Base-by-base conservation (phyloP, 2,329 filamentous ascomycete genomes). In the Phialemoniopsis sp. region DNA sequence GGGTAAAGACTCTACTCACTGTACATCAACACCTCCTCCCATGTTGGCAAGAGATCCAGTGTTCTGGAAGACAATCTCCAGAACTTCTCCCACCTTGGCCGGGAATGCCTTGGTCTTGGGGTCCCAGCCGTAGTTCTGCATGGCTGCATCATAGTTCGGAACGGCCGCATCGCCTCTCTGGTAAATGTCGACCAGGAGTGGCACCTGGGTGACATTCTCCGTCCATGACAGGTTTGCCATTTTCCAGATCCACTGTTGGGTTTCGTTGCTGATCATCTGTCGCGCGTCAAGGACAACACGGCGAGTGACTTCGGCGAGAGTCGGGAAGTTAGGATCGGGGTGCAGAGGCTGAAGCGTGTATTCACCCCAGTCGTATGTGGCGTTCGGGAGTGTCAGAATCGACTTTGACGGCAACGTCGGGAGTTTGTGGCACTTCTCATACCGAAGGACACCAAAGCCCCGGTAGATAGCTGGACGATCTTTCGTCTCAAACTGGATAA, bases 121-220 rank as follows among this genome's bases (percentile, higher is more conserved):
- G 43, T 82, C 78, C 62, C 72, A 78, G 13, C 75, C 76, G 13
- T 59, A 45, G 47, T 78, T 73, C 12, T 53, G 51, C 0, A 76
- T 16, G 0, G 77, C 76, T 0, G 60, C 64, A 0, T 66, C 59
- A 49, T 76, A 78, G 51, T 78, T 58, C 3, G 77, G 76, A n/a
- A 57, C 32, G 21, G 53, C 54, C 2, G 69, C 70, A 15, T 63
- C 54, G 3, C 69, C 69, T n/a, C 64, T 61, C 26, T 62, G 46
- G 57, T 78, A 79, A 34, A 77, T 70, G 45, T 70, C 55, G 28
- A 78, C 64, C 2, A 80, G 62, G 40, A 77, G 72, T 0, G 76
- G 76, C 6, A 19, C 39, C 18, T 47, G 36, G 13, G 40, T 38
- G 3, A 35, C 28, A n/a, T 26, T 10, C 29, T 73, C 66, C 8